phyloP scores from a whole-genome alignment of 768 basidiomycete genomes.

The Boletales sp. region DNA sequence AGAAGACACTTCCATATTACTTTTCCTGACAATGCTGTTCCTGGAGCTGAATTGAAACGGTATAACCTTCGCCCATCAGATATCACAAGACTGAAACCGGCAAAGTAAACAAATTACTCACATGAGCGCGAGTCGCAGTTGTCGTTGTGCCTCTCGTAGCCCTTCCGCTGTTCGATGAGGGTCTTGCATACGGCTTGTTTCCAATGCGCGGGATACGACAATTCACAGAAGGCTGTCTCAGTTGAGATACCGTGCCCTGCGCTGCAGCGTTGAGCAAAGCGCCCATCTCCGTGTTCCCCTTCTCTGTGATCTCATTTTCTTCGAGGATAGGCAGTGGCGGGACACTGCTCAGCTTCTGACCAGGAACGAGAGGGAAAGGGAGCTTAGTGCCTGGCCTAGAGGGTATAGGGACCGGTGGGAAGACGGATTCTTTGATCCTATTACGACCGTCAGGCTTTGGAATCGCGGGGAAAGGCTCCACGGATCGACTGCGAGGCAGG shows the following conservation, averaged over 20 bases:
- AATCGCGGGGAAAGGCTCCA: conserved; percentile 18
- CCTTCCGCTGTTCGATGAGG: conserved; percentile 13
- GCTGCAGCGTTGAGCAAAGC: conserved; percentile 13
- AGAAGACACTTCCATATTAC: conserved; percentile 7
- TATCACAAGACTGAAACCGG: neutral
- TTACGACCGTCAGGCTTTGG: conserved; percentile 7
- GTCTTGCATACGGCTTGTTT: conserved; percentile 55
- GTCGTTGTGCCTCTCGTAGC: conserved; percentile 3
- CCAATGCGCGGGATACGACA: conserved; percentile 63
- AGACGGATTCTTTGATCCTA: conserved; percentile 18
- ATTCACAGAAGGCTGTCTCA: conserved; percentile 44
- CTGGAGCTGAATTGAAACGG: conserved; percentile 9
- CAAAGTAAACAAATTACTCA: conserved; percentile 9
- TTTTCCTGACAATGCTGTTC: conserved; percentile 7
- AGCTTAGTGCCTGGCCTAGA: conserved; percentile 14
- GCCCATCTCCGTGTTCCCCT: conserved; percentile 7
- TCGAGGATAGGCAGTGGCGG: conserved; percentile 33
- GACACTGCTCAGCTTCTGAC: conserved; percentile 16
- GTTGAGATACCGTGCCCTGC: conserved; percentile 37
- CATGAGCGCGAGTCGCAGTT: conserved; percentile 8
- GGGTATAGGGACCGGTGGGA: conserved; percentile 11
- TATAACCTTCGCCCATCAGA: conserved; percentile 6
- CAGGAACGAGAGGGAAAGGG: conserved; percentile 27
- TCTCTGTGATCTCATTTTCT: conserved; percentile 20
- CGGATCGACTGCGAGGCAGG: conserved; percentile 28